Base-by-base conservation (phyloP, 768 basidiomycete species). In the Mycena vitilis region DNA sequence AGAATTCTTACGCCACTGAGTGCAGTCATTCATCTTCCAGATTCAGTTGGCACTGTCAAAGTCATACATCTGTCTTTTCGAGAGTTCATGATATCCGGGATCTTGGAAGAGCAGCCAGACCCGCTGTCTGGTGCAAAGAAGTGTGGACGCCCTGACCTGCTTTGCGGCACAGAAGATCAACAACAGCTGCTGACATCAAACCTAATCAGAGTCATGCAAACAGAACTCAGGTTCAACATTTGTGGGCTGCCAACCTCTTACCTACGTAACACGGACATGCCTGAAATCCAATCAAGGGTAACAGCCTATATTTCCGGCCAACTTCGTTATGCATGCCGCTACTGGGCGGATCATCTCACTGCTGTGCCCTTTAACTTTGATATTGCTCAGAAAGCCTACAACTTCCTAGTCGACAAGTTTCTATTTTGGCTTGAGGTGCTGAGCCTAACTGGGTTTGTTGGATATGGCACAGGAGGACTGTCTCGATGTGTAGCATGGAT, bases 71-170 rank as follows among this genome's bases (percentile, higher is more conserved):
- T 59, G 2, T 59, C 58, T 4, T 59, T 59, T 44, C 30, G 58
- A 12, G 58, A 60, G 30, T 60, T 60, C 45, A 48, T 60, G 16
- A 60, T 34, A 60, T 60, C n/a, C n/a, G n/a, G n/a, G n/a, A n/a
- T n/a, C n/a, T n/a, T n/a, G n/a, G n/a, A n/a, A n/a, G n/a, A n/a
- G n/a, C n/a, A n/a, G n/a, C n/a, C n/a, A n/a, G n/a, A n/a, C n/a
- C n/a, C n/a, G n/a, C n/a, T n/a, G n/a, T n/a, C n/a, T n/a, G n/a
- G n/a, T n/a, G n/a, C n/a, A n/a, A n/a, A n/a, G n/a, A n/a, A n/a
- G n/a, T n/a, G n/a, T n/a, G n/a, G n/a, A n/a, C n/a, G n/a, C n/a
- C n/a, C n/a, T n/a, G n/a, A n/a, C n/a, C n/a, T n/a, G n/a, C n/a
- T n/a, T n/a, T n/a, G n/a, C n/a, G n/a, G n/a, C n/a, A n/a, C n/a